Base-by-base conservation (phyloP, 2,329 filamentous ascomycete genomes). In the Monilinia vaccinii-corymbosi region DNA sequence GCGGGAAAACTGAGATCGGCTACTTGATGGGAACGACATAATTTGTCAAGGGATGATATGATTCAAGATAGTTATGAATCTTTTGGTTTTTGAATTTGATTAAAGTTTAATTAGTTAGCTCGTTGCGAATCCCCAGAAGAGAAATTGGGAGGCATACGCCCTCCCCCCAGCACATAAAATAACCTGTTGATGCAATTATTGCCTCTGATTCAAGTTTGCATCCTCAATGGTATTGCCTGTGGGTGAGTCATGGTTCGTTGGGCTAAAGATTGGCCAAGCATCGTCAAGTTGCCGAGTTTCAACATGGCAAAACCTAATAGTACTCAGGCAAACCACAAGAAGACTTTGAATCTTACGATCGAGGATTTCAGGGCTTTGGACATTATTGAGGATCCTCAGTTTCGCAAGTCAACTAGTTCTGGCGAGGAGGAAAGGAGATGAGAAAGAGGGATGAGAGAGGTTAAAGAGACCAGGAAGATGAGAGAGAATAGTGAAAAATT, bases 301-400 rank as follows among this genome's bases (percentile, higher is more conserved):
- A 8, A 23, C 7, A 4, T 3, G 4, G 9, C 2, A 32, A 32
- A 13, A 16, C 18, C 38, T 32, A 80, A 64, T 78, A 82, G 23
- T 74, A 77, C 73, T 86, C 83, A 0, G 77, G 71, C 50, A 86
- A 69, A 1, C 72, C 75, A 2, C 71, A n/a, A n/a, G n/a, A n/a
- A n/a, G n/a, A n/a, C n/a, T n/a, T n/a, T n/a, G n/a, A n/a, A n/a
- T n/a, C n/a, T n/a, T n/a, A n/a, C n/a, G n/a, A n/a, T n/a, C n/a
- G n/a, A n/a, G n/a, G n/a, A n/a, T n/a, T n/a, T n/a, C n/a, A n/a
- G n/a, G n/a, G n/a, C n/a, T n/a, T n/a, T n/a, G n/a, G n/a, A n/a
- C n/a, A n/a, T n/a, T n/a, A n/a, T n/a, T n/a, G n/a, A n/a, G n/a
- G n/a, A n/a, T n/a, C n/a, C n/a, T n/a, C n/a, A n/a, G n/a, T n/a